phyloP scores from a whole-genome alignment of 164 flowering plant genomes.

The Tetracentron sinense region DNA sequence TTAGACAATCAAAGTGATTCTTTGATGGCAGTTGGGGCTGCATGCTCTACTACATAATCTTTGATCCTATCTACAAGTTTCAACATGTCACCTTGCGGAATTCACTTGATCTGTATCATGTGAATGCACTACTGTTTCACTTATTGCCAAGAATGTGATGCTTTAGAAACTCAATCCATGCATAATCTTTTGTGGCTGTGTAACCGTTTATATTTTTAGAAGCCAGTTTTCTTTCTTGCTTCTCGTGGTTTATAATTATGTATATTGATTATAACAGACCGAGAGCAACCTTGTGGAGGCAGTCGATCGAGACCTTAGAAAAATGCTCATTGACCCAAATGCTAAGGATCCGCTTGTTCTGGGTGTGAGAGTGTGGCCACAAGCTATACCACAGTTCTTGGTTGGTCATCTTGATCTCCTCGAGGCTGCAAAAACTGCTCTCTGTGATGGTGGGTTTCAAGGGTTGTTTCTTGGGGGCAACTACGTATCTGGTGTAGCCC shows the following conservation, averaged over 20 bases:
- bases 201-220: not conserved
- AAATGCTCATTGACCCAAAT: constrained; percentile 68
- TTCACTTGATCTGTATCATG: not conserved
- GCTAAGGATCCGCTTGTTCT: constrained; percentile 66
- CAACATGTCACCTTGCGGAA: not conserved
- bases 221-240: not conserved
- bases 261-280: constrained; percentile 33
- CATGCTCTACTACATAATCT: not conserved
- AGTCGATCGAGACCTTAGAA: constrained; percentile 84
- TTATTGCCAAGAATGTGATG: not conserved
- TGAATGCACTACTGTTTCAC: no score
- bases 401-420: constrained; percentile 79
- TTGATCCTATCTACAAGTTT: not conserved
- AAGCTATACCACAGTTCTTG: constrained; percentile 91
- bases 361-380: constrained; percentile 90
- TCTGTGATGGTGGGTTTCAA: constrained; percentile 43
- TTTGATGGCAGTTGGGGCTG: not conserved
- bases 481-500: constrained; percentile 94
- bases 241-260: not conserved
- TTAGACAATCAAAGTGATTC: not conserved
- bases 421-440: constrained; percentile 57
- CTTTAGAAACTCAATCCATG: not conserved
- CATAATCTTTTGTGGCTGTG: not conserved
- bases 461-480: constrained; percentile 92
- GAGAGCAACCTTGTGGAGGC: constrained; percentile 72